Conservation (phyloP, 169 alveolate genomes). For the Eimeria nieschulzi region DNA sequence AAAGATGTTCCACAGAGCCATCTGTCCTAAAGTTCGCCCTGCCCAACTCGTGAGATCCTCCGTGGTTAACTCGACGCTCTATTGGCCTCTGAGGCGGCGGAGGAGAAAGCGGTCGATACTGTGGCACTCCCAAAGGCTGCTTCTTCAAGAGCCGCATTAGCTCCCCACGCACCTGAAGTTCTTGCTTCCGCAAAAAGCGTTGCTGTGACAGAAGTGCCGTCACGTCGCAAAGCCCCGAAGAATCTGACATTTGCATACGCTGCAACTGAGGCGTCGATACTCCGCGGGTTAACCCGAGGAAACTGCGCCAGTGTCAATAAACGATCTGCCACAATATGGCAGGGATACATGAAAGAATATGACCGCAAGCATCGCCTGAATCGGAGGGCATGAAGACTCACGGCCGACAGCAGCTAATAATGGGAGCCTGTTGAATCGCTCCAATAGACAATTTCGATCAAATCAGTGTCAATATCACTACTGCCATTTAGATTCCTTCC, state of each 20-base stretch:
- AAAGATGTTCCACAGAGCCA: not conserved
- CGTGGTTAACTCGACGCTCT: constrained; percentile 20
- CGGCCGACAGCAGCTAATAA: too few species aligned
- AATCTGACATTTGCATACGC: not conserved
- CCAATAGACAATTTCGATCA: too few species aligned
- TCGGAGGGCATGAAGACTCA: too few species aligned
- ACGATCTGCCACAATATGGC: too few species aligned
- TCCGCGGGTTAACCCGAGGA: too few species aligned
- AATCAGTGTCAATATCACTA: too few species aligned
- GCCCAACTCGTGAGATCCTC: not conserved
- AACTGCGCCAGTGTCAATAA: too few species aligned
- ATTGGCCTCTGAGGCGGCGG: constrained; percentile 57
- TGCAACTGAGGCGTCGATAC: too few species aligned
- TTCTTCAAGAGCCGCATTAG: constrained; percentile 3
- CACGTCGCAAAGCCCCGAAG: constrained; percentile 6
- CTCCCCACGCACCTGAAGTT: constrained; percentile 40
- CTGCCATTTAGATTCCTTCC: too few species aligned
- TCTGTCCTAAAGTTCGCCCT: not conserved
- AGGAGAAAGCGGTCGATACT: constrained; percentile 53
- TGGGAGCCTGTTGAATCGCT: too few species aligned
- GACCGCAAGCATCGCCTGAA: too few species aligned
- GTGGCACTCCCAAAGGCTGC: not conserved
- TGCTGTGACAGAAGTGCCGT: constrained; percentile 50
- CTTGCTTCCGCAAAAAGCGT: constrained; percentile 42
- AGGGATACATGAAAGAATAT: too few species aligned